Evolutionary conservation across 2,329 filamentous ascomycete genomes (phyloP).

Genomic region (Pyricularia grisea): DNA sequence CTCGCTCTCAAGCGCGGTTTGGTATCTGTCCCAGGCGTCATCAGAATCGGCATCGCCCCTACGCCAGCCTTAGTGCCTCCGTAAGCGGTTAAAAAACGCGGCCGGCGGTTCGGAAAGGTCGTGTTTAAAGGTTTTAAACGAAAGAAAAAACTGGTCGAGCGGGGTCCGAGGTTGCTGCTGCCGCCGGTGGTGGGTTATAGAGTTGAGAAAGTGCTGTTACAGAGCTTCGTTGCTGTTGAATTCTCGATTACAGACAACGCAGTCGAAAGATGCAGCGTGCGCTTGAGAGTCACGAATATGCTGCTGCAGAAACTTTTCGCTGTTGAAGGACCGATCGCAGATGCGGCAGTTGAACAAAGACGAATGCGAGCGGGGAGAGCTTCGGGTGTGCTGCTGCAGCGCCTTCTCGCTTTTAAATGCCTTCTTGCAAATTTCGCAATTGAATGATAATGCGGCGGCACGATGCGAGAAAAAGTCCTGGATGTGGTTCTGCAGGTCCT

Average conservation of each 20-base stretch:
- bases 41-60: background rate
- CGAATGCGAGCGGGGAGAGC: too few relatives aligned
- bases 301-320: background rate
- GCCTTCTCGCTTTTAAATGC: too few relatives aligned
- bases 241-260: background rate
- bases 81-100: background rate
- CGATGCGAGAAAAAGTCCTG: too few relatives aligned
- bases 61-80: background rate
- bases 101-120: background rate
- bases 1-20: background rate
- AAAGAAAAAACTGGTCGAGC: background rate
- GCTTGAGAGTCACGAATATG: background rate
- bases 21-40: background rate
- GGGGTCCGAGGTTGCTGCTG: background rate
- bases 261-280: background rate
- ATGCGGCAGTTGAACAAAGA: too few relatives aligned
- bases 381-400: too few relatives aligned
- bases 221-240: background rate
- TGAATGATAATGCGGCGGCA: too few relatives aligned
- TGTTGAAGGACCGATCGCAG: background rate
- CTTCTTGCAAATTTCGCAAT: too few relatives aligned
- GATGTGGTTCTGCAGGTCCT: too few relatives aligned
- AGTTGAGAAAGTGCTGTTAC: background rate
- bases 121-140: background rate
- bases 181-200: background rate